Percentiles rank a stretch among this genome's conserved stretches.
Conservation (phyloP, 2,329 filamentous ascomycete genomes). For the Gnomoniopsis sp. region DNA sequence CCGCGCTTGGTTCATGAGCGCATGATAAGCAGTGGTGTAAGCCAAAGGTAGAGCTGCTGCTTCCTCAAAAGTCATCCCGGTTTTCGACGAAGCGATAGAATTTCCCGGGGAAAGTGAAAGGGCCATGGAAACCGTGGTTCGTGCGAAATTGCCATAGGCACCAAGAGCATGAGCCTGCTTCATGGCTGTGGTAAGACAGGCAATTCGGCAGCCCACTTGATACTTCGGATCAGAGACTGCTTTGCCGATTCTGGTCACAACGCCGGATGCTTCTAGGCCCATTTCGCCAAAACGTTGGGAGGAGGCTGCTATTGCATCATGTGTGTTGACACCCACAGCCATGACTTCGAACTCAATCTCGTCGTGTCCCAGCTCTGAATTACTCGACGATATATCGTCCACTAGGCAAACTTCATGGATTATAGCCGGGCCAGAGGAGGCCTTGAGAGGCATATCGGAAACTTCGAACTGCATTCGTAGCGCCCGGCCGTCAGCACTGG, state of each 20-base stretch:
- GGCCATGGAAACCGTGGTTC: slow-evolving; percentile 30
- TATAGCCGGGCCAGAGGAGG: slow-evolving; percentile 5
- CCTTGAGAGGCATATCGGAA: slow-evolving; percentile 19
- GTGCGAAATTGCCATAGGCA: slow-evolving; percentile 31
- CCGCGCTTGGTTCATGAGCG: slow-evolving; percentile 35
- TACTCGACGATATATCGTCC: background rate
- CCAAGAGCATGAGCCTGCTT: slow-evolving; percentile 15
- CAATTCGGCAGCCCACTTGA: slow-evolving; percentile 33
- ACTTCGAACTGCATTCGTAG: background rate
- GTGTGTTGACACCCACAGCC: slow-evolving; percentile 30
- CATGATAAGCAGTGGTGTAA: slow-evolving; percentile 38
- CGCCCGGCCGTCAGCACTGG: slow-evolving; percentile 12
- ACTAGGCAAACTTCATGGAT: background rate
- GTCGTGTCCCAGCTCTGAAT: slow-evolving; percentile 12
- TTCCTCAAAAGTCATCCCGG: slow-evolving; percentile 27
- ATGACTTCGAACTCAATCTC: slow-evolving; percentile 32
- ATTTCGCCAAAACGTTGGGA: background rate
- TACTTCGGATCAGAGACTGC: slow-evolving; percentile 21
- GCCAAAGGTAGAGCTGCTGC: slow-evolving; percentile 39
- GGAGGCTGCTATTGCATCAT: background rate
- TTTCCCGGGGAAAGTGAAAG: slow-evolving; percentile 28
- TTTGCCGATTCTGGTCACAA: slow-evolving; percentile 26
- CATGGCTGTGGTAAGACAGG: slow-evolving; percentile 26
- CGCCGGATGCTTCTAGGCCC: slow-evolving; percentile 39
- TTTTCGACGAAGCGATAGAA: background rate